Conservation (phyloP, 2,329 filamentous ascomycete species). For the Talaromyces sp. region DNA sequence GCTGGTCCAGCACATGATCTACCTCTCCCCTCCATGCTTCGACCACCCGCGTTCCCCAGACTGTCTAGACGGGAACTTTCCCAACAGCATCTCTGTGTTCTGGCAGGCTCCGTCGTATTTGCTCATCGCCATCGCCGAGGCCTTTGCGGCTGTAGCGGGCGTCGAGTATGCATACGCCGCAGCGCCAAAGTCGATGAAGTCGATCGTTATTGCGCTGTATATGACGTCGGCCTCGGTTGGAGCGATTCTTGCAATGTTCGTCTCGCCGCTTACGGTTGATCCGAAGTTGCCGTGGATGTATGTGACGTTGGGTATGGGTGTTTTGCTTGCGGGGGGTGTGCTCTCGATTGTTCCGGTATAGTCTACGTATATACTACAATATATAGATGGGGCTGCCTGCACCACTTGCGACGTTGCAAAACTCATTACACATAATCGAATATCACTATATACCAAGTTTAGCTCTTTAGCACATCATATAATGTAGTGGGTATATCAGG, state of each 20-base stretch:
- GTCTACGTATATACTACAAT: neutral
- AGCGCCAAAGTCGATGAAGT: constrained; percentile 68
- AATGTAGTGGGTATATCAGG: no score
- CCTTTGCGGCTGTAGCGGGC: constrained; percentile 54
- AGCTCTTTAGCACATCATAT: no score
- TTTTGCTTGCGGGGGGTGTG: neutral
- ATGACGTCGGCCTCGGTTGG: neutral
- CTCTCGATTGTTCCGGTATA: constrained; percentile 4
- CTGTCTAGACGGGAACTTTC: neutral
- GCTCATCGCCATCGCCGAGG: constrained; percentile 52
- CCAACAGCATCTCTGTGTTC: constrained; percentile 56
- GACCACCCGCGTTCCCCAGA: constrained; percentile 46
- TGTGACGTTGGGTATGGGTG: neutral
- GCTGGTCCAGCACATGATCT: constrained; percentile 48
- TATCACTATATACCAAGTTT: no score
- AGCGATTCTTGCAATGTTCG: neutral
- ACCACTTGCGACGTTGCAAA: no score
- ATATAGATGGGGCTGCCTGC: neutral
- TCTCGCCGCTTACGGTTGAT: neutral
- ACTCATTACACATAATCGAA: no score
- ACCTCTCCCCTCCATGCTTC: constrained; percentile 58
- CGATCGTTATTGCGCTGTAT: constrained; percentile 1
- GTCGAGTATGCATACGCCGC: constrained; percentile 74
- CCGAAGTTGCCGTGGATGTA: constrained; percentile 3
- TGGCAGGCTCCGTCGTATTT: constrained; percentile 45